phyloP scores from a whole-genome alignment of 1,139 yeast genomes.

The Zygotorulaspora mrakii region DNA sequence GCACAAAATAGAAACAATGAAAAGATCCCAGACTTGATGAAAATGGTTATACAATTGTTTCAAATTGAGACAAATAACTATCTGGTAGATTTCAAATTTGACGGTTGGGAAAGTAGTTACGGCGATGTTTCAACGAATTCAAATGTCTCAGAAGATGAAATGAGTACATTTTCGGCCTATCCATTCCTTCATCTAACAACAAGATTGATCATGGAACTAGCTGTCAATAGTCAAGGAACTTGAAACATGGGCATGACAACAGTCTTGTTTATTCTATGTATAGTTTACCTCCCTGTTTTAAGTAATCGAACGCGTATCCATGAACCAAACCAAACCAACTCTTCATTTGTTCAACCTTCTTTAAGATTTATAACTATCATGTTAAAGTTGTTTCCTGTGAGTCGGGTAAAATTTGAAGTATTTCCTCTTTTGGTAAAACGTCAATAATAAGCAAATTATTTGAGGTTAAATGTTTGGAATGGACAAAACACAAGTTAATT shows the following conservation, averaged over 20 bases:
- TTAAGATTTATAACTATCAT: no score
- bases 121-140: constrained; percentile 37
- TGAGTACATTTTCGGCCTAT: constrained; percentile 84
- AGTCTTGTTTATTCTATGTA: constrained; percentile 1
- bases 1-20: constrained; percentile 34
- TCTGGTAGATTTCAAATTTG: constrained; percentile 94
- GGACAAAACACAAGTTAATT: background rate
- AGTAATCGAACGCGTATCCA: no score
- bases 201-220: constrained; percentile 89
- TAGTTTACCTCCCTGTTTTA: no score
- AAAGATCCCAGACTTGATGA: constrained; percentile 72
- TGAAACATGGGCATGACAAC: no score
- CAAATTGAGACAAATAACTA: constrained; percentile 95
- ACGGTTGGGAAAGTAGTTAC: constrained; percentile 76
- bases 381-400: no score
- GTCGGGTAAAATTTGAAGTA: background rate
- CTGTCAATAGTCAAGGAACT: constrained; percentile 75
- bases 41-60: constrained; percentile 94
- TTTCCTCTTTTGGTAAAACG: constrained; percentile 4
- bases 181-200: constrained; percentile 94
- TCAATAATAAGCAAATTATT: constrained; percentile 4
- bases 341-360: no score
- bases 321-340: no score
- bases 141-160: constrained; percentile 53
- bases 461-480: background rate